Evolutionary conservation across 352 stramenopile species (phyloP).

Genomic region (Phytophthora hibernalis): DNA sequence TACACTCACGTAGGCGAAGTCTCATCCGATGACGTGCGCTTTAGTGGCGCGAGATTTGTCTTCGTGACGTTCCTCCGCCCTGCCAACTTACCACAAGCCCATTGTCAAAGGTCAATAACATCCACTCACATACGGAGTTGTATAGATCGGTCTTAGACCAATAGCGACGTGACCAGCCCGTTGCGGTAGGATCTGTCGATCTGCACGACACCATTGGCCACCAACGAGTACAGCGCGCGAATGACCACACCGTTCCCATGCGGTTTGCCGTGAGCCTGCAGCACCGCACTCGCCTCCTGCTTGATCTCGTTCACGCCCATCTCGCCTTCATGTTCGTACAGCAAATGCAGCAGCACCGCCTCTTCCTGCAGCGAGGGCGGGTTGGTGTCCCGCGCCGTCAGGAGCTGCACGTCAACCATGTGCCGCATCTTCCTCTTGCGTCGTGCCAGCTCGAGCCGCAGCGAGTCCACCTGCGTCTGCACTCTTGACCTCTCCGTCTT

Average conservation of each 20-base stretch:
- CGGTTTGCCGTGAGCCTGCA: slow-evolving; percentile 51
- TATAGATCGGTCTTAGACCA: slow-evolving; percentile 44
- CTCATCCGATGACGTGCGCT: too few relatives aligned
- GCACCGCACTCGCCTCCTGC: slow-evolving; percentile 48
- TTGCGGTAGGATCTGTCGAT: slow-evolving; percentile 73
- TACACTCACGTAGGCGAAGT: too few relatives aligned
- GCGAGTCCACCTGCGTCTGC: slow-evolving; percentile 47
- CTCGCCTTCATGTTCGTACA: slow-evolving; percentile 68
- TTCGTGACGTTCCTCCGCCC: too few relatives aligned
- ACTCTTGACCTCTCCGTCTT: slow-evolving; percentile 32
- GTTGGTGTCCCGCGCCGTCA: slow-evolving; percentile 55
- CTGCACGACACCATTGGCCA: slow-evolving; percentile 74
- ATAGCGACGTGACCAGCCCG: slow-evolving; percentile 67
- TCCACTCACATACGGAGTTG: neutral
- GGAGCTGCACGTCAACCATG: slow-evolving; percentile 71
- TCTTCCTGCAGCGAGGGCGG: slow-evolving; percentile 58
- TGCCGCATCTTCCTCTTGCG: slow-evolving; percentile 71
- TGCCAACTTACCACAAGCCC: too few relatives aligned
- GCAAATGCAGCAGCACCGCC: slow-evolving; percentile 66
- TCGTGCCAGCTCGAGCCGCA: slow-evolving; percentile 46
- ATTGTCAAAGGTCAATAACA: too few relatives aligned
- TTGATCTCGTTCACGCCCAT: slow-evolving; percentile 75
- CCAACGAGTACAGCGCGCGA: slow-evolving; percentile 70
- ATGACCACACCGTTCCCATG: slow-evolving; percentile 55
- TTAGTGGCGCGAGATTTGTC: too few relatives aligned